Evolutionary conservation across 345 rosid species (phyloP).

Genomic region (Erucastrum elatum): DNA sequence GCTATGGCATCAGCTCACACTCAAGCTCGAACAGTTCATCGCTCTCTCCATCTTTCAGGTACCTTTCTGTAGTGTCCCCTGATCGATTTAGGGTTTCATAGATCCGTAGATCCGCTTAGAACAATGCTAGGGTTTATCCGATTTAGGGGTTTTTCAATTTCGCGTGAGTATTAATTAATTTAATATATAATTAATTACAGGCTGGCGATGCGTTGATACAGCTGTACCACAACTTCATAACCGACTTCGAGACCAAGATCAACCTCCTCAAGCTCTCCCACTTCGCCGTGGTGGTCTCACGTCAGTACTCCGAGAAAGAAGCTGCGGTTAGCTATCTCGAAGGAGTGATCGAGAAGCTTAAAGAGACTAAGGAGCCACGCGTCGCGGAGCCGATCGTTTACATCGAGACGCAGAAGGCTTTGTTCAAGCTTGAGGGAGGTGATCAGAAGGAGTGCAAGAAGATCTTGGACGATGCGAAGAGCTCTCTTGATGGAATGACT

Average conservation of each 20-base stretch:
- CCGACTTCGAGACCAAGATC: constrained; percentile 97
- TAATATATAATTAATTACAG: constrained; percentile 42
- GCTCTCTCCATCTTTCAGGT: constrained; percentile 89
- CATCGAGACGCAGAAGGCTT: constrained; percentile 82
- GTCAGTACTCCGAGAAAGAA: constrained; percentile 90
- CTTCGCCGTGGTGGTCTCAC: constrained; percentile 87
- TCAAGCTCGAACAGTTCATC: constrained; percentile 96
- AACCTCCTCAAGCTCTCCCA: constrained; percentile 98
- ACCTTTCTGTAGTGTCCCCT: background rate
- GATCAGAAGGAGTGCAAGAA: constrained; percentile 87
- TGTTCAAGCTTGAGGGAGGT: constrained; percentile 86
- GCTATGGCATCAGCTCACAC: constrained; percentile 99
- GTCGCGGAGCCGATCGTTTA: constrained; percentile 86
- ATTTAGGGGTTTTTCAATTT: constrained; percentile 14
- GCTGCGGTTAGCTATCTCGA: constrained; percentile 87
- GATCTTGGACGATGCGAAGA: constrained; percentile 88
- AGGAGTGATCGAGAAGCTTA: constrained; percentile 84
- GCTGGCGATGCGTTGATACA: constrained; percentile 93
- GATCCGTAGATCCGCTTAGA: constrained; percentile 8
- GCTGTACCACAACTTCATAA: constrained; percentile 85
- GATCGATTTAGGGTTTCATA: constrained; percentile 14
- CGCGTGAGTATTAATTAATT: background rate
- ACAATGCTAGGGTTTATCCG: background rate
- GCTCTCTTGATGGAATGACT: constrained; percentile 86
- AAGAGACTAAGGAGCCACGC: constrained; percentile 71